phyloP scores from a whole-genome alignment of 2,329 filamentous ascomycete species.

The Aciculosporium take region DNA sequence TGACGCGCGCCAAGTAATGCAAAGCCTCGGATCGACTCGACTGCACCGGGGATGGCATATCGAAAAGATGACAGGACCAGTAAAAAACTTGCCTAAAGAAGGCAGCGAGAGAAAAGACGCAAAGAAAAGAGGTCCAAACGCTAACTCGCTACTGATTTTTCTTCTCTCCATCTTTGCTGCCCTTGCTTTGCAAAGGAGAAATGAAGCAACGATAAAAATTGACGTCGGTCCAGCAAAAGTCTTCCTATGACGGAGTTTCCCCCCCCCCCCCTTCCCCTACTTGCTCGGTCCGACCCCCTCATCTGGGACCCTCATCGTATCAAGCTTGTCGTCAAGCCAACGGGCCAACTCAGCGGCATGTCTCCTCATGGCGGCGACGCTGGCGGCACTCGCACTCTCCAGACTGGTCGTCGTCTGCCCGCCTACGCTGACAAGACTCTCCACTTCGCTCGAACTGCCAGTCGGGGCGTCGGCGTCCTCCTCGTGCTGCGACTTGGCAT shows the following conservation, averaged over 20 bases:
- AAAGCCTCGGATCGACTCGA: no score
- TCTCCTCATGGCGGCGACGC: slow-evolving; percentile 36
- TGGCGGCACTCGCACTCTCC: slow-evolving; percentile 26
- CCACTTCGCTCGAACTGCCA: slow-evolving; percentile 28
- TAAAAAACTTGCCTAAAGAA: no score
- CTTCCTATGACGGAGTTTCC: neutral
- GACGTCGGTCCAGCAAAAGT: no score
- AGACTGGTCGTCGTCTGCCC: slow-evolving; percentile 26
- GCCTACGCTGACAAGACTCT: slow-evolving; percentile 32
- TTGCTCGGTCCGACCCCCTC: slow-evolving; percentile 27
- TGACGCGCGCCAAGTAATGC: neutral
- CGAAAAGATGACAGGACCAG: neutral
- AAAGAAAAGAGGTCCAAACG: no score
- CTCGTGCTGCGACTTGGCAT: slow-evolving; percentile 6
- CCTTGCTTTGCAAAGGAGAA: neutral
- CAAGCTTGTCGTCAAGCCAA: slow-evolving; percentile 47
- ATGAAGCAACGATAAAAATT: no score
- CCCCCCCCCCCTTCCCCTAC: neutral
- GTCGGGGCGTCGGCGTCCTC: slow-evolving; percentile 20
- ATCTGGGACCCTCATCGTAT: slow-evolving; percentile 36
- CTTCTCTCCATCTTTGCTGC: neutral
- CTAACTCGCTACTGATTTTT: no score
- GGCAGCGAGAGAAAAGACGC: no score
- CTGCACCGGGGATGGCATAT: neutral
- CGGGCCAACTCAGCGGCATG: slow-evolving; percentile 44